Evolutionary conservation across 2,329 filamentous ascomycete genomes (phyloP).

Genomic region (Didymella exigua): DNA sequence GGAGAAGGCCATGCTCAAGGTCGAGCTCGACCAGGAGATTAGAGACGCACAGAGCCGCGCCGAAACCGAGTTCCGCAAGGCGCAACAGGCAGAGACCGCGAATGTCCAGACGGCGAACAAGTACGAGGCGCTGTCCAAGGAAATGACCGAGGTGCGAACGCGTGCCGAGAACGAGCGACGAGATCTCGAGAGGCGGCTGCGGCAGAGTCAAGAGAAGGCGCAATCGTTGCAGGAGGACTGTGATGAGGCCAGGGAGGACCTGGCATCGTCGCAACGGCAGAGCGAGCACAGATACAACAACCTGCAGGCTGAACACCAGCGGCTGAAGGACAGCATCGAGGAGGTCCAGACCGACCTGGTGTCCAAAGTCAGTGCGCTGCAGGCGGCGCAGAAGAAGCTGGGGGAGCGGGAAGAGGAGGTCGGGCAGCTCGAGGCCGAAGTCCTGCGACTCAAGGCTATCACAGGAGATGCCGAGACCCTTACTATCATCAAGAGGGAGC

Average conservation of each 20-base stretch:
- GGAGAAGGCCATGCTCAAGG: constrained; percentile 77
- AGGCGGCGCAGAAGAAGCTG: constrained; percentile 69
- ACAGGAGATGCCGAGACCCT: constrained; percentile 86
- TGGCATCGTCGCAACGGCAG: constrained; percentile 72
- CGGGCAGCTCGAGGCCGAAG: constrained; percentile 78
- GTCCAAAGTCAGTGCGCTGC: constrained; percentile 61
- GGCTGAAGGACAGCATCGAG: constrained; percentile 63
- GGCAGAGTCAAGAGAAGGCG: constrained; percentile 70
- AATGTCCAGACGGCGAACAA: constrained; percentile 59
- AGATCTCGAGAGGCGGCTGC: constrained; percentile 60
- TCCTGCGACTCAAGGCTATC: constrained; percentile 82
- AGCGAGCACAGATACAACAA: constrained; percentile 64
- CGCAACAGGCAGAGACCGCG: constrained; percentile 62
- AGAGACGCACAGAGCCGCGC: constrained; percentile 78
- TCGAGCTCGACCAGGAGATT: constrained; percentile 83
- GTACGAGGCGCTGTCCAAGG: constrained; percentile 59
- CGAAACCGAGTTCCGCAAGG: constrained; percentile 81
- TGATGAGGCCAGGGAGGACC: constrained; percentile 78
- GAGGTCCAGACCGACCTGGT: constrained; percentile 66
- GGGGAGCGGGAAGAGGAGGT: constrained; percentile 72
- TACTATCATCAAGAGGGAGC: constrained; percentile 81
- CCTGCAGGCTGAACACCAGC: constrained; percentile 64
- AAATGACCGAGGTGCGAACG: constrained; percentile 62
- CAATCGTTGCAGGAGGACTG: constrained; percentile 77
- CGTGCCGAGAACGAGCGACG: constrained; percentile 61